Evolutionary conservation across 768 basidiomycete genomes (phyloP).

Genomic region (Mycena indigotica): DNA sequence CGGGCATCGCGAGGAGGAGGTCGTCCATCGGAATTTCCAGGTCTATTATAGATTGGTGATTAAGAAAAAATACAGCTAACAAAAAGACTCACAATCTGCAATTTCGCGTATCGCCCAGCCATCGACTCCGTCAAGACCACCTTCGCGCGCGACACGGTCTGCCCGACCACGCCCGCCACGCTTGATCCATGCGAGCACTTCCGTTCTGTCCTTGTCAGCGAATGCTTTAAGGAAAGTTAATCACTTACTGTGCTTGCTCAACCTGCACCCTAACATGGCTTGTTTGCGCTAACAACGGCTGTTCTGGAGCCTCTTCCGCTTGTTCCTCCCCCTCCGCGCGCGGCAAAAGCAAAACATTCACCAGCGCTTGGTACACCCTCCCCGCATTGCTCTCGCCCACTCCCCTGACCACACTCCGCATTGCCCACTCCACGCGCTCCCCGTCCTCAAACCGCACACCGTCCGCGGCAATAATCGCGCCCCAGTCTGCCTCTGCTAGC

Average conservation of each 20-base stretch:
- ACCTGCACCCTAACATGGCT: constrained; percentile 73
- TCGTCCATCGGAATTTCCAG: constrained; percentile 82
- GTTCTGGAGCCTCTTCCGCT: constrained; percentile 12
- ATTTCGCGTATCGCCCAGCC: constrained; percentile 90
- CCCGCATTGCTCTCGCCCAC: constrained; percentile 67
- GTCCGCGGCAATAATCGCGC: constrained; percentile 71
- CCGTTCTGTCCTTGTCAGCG: no score
- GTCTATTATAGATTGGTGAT: constrained; percentile 43
- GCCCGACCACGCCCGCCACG: constrained; percentile 20
- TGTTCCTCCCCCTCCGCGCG: constrained; percentile 61
- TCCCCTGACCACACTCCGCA: constrained; percentile 65
- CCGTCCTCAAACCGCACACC: constrained; percentile 75
- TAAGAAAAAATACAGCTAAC: constrained; percentile 5
- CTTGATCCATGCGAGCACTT: constrained; percentile 70
- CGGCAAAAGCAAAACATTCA: constrained; percentile 63
- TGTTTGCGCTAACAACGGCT: constrained; percentile 65
- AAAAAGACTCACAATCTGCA: constrained; percentile 59
- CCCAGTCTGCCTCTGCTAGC: constrained; percentile 71
- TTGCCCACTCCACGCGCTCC: constrained; percentile 77
- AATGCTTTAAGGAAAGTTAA: not conserved
- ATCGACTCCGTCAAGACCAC: constrained; percentile 84
- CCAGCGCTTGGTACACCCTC: constrained; percentile 79
- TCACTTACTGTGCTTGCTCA: constrained; percentile 55
- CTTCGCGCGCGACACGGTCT: constrained; percentile 45
- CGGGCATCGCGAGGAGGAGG: constrained; percentile 53